Conservation (phyloP, 768 basidiomycete genomes). For the Naganishia onofrii region DNA sequence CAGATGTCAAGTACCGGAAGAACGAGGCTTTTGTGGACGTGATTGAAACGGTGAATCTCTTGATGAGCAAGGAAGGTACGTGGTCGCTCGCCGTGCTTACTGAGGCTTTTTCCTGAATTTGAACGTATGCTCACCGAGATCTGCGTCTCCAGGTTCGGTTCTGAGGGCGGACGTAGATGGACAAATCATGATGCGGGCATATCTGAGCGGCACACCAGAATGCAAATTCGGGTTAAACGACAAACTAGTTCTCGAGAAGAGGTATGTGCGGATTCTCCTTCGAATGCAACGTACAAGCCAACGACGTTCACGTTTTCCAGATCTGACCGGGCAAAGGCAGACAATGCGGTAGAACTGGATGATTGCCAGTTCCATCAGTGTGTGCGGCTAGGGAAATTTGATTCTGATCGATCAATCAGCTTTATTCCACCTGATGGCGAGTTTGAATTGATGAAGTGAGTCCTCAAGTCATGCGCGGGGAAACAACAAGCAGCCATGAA, state of each 20-base stretch:
- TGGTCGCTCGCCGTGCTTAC: background rate
- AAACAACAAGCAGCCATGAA: background rate
- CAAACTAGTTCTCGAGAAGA: slow-evolving; percentile 93
- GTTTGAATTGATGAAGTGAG: slow-evolving; percentile 94
- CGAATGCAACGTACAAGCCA: slow-evolving; percentile 1
- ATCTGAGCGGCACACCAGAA: slow-evolving; percentile 92
- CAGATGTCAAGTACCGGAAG: slow-evolving; percentile 97
- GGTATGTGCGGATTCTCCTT: slow-evolving; percentile 51
- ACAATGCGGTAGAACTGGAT: slow-evolving; percentile 81
- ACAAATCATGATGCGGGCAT: slow-evolving; percentile 96
- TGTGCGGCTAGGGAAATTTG: slow-evolving; percentile 90
- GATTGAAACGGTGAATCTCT: slow-evolving; percentile 90
- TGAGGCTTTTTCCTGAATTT: background rate
- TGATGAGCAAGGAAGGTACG: slow-evolving; percentile 94
- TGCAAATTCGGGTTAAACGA: slow-evolving; percentile 99
- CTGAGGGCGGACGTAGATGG: slow-evolving; percentile 97
- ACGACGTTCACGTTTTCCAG: background rate
- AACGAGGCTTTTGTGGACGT: slow-evolving; percentile 99
- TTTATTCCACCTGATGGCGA: slow-evolving; percentile 98
- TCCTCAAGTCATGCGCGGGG: slow-evolving; percentile 2
- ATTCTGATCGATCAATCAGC: slow-evolving; percentile 86
- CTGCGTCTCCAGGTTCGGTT: slow-evolving; percentile 65
- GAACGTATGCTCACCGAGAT: background rate
- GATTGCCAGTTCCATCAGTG: slow-evolving; percentile 99
- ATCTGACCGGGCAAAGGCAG: slow-evolving; percentile 46